Evolutionary conservation across 805 yeast species (phyloP), one percentile per base, ranked within the genome.

Genomic region (Lipomyces sp.): DNA sequence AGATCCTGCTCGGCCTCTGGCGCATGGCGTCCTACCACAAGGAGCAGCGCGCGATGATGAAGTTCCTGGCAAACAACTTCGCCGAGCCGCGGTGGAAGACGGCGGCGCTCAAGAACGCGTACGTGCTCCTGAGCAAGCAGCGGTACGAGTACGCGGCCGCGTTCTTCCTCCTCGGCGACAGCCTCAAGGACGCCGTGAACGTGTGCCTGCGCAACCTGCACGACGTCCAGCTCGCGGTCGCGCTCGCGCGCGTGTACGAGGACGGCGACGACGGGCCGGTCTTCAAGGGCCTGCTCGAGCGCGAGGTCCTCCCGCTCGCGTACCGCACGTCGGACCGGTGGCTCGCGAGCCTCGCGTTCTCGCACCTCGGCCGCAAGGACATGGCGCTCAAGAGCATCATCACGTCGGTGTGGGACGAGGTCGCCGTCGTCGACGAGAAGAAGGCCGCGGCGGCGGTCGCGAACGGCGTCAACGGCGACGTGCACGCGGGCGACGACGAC

Each of bases 101-200:
- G 0, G 96, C 97, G 1, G 97, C 98, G 0, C 68, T 81, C 61
- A 93, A 93, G 63, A 91, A 91, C 69, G 98, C 98, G 0, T 91
- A 80, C 72, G 98, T 87, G 0, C 70, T 91, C 38, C 67, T 93
- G 57, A 86, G 97, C 55, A 88, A 88, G 62, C 98, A 90, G 66
- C 72, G 98, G 37, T 86, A 77, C 62, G 70, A 77, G 65, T 95
- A 89, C 67, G 95, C 97, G 0, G 96, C 97, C 0, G 81, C 83
- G 21, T 90, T 93, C 65, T 91, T 91, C 67, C 67, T 91, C 32
- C 72, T 91, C 11, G 96, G 86, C 0, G 89, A 76, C 44, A 73
- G 89, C 0, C 68, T 87, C 13, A 77, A 77, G 47, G 98, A 93
- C 69, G 81, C 89, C 52, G 84, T 84, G 26, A 81, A 77, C 63